Percentiles rank a stretch among this genome's conserved stretches.
These are phyloP conservation scores for Glomus cerebriforme DNA, from an alignment of 192 early-diverging fungal species.

Conservation along the genomic window DNA sequence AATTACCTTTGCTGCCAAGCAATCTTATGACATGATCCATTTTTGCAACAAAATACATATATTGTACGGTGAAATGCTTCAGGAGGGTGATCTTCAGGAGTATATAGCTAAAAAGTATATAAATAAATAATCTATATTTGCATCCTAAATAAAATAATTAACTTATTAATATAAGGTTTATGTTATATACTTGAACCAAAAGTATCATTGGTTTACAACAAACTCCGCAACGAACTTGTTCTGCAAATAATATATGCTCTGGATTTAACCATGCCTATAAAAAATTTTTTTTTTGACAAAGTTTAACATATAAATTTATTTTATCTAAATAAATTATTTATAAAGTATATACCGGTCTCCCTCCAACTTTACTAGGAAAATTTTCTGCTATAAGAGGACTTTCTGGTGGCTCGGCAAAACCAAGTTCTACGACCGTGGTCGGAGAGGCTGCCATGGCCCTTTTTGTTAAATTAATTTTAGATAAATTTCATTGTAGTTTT, in stretches of 20 bases:
- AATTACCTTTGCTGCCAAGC: constrained; percentile 56
- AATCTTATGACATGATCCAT: constrained; percentile 75
- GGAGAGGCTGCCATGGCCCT: constrained; percentile 22
- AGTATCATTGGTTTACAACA: constrained; percentile 77
- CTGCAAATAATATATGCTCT: constrained; percentile 57
- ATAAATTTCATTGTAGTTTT: neutral
- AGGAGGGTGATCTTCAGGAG: constrained; percentile 83
- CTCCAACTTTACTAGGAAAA: constrained; percentile 89
- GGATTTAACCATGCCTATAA: constrained; percentile 82
- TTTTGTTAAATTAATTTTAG: neutral
- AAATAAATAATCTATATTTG: neutral
- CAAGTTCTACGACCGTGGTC: constrained; percentile 48
- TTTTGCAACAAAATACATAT: constrained; percentile 92
- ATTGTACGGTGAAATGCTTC: constrained; percentile 90
- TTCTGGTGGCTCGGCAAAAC: constrained; percentile 74
- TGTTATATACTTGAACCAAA: constrained; percentile 71
- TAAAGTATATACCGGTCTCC: constrained; percentile 62
- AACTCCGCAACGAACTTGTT: constrained; percentile 66
- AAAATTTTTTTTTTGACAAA: neutral
- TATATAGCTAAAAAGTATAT: constrained; percentile 65
- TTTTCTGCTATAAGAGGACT: constrained; percentile 56
- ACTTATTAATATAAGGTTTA: neutral
- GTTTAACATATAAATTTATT: constrained; percentile 8
- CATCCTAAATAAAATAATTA: no score
- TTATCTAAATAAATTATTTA: neutral